Evolutionary conservation across 108 stramenopile species (phyloP), one percentile per base, ranked within the genome.

Genomic region (Nitzschia sp.): DNA sequence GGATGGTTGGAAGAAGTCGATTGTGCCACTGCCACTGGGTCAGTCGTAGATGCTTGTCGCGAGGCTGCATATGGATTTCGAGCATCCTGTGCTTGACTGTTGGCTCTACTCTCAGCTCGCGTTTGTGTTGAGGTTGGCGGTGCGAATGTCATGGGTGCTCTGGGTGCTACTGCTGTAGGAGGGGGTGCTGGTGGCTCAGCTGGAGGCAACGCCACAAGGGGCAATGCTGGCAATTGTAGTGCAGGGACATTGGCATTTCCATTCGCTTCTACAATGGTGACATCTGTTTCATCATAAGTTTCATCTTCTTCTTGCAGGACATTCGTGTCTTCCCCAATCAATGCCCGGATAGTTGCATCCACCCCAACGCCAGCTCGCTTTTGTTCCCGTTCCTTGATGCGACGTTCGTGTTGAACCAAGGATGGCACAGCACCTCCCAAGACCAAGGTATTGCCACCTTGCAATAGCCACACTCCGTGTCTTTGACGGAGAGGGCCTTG

Each of bases 281-380:
- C 42, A n/a, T 74, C 57, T 15, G 51, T 72, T 53, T 76, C 71
- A 59, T 56, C 72, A 43, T 55, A 43, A 51, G 24, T 19, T 20
- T 53, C 46, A 14, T 60, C 60, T 24, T 73, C 63, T 12, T 71
- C 71, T 34, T 77, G 64, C 26, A 51, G 64, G 21, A 10, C 66
- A 41, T 70, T 34, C 5, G 29, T 34, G 29, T 34, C 29, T 34
- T n/a, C 12, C 72, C 87, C 82, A 63, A 87, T 73, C 59, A 92
- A 70, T 14, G 91, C 91, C 39, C 83, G 85, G 19, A 89, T 73
- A 3, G 91, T 92, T 24, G 91, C 76, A 83, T 92, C 91, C 7
- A 89, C 76, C 37, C 90, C 90, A 24, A 88, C 73, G 10, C 91
- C 91, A 11, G 57, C 70, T 46, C 48, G 41, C 25, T 67, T 68